Evolutionary conservation across 768 basidiomycete genomes (phyloP).

Genomic region (Leccinum aurantiacum): DNA sequence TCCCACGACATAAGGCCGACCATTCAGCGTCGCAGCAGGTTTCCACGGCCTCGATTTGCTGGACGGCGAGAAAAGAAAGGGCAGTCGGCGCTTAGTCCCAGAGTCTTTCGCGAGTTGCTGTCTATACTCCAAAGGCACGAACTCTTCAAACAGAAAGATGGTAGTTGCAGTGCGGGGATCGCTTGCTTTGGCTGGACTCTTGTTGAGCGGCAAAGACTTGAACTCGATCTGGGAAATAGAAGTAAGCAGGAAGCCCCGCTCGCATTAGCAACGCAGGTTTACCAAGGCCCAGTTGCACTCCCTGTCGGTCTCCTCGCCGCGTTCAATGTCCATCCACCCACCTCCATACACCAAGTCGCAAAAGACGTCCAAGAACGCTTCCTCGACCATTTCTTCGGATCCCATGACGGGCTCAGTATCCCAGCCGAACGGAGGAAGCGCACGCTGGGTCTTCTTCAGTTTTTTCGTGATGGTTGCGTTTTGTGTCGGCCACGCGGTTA

Average conservation of each 20-base stretch:
- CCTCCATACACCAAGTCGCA: conserved; percentile 79
- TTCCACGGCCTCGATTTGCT: conserved; percentile 63
- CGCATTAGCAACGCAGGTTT: conserved; percentile 24
- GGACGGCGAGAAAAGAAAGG: conserved; percentile 61
- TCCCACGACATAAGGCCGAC: conserved; percentile 68
- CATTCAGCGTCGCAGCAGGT: conserved; percentile 78
- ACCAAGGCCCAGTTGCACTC: conserved; percentile 95
- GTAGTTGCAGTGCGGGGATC: conserved; percentile 76
- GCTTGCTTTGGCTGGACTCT: conserved; percentile 17
- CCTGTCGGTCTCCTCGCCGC: conserved; percentile 68
- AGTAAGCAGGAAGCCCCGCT: conserved; percentile 3
- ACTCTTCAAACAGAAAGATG: conserved; percentile 89
- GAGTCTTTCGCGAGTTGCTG: conserved; percentile 64
- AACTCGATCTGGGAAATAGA: conserved; percentile 72
- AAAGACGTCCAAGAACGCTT: conserved; percentile 85
- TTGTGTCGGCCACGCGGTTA: conserved; percentile 73
- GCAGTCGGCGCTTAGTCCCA: conserved; percentile 59
- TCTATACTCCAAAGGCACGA: conserved; percentile 85
- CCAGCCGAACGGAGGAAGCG: conserved; percentile 87
- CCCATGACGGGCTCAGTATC: conserved; percentile 85
- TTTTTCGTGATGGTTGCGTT: conserved; percentile 73
- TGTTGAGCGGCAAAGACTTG: conserved; percentile 63
- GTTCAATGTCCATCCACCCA: conserved; percentile 82
- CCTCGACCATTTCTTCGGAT: conserved; percentile 80
- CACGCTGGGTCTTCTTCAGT: conserved; percentile 73